Evolutionary conservation across 1,139 yeast genomes (phyloP).

Genomic region (Lodderomyces parapsilosis): DNA sequence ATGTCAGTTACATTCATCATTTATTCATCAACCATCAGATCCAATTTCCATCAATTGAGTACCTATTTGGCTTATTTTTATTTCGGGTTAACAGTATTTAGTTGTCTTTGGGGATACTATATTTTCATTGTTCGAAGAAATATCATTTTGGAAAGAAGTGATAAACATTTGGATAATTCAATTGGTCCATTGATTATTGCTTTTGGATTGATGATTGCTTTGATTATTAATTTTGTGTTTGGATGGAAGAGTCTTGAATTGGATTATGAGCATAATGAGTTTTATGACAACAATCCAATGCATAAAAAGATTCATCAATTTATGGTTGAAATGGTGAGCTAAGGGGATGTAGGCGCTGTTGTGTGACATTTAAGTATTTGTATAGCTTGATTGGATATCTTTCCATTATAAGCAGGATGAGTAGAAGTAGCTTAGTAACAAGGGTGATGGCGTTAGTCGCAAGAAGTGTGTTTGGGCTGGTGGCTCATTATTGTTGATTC

Average conservation of each 20-base stretch:
- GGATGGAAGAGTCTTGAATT: conserved; percentile 49
- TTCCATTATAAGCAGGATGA: neutral
- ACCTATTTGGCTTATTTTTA: conserved; percentile 70
- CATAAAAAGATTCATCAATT: conserved; percentile 38
- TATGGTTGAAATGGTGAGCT: conserved; percentile 18
- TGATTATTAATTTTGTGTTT: conserved; percentile 68
- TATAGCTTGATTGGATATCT: too few relatives aligned
- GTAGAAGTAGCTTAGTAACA: neutral
- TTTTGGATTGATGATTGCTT: conserved; percentile 61
- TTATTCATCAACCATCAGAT: conserved; percentile 69
- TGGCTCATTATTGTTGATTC: neutral
- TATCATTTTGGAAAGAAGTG: conserved; percentile 77
- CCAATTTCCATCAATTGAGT: conserved; percentile 59
- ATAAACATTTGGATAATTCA: conserved; percentile 84
- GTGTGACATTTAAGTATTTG: too few relatives aligned
- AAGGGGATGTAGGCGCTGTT: neutral
- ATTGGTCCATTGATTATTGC: conserved; percentile 85
- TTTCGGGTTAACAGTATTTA: conserved; percentile 76
- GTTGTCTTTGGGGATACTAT: conserved; percentile 87
- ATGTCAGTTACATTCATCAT: conserved; percentile 86
- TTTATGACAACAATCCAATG: conserved; percentile 31
- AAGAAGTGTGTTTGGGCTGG: too few relatives aligned
- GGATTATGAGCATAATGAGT: conserved; percentile 19
- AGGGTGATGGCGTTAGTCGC: too few relatives aligned
- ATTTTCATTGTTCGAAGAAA: conserved; percentile 70